phyloP scores from a whole-genome alignment of 1,284 basidiomycete genomes.

The Peniophora sp. region DNA sequence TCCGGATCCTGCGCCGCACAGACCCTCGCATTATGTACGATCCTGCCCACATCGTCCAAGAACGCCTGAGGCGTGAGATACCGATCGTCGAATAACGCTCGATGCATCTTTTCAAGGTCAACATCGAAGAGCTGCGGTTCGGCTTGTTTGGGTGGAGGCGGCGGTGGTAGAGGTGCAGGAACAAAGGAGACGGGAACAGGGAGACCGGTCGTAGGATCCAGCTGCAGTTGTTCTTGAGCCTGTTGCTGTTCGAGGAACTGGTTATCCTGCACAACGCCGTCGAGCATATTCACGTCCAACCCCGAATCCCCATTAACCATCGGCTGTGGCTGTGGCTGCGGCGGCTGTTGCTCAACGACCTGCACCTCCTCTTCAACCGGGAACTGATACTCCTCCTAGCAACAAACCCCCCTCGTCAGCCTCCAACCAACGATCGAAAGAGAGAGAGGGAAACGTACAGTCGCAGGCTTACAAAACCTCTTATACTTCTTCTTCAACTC shows the following conservation, averaged over 20 bases:
- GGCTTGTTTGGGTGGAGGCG: conserved; percentile 4
- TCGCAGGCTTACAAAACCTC: conserved; percentile 79
- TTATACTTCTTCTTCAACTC: conserved; percentile 94
- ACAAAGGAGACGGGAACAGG: no score
- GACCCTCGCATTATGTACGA: conserved; percentile 81
- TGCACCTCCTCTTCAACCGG: not conserved
- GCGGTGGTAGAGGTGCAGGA: conserved; percentile 1
- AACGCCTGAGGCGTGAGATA: conserved; percentile 89
- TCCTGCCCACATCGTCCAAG: conserved; percentile 81
- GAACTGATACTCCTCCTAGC: conserved; percentile 74
- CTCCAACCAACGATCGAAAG: not conserved
- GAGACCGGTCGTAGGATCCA: no score
- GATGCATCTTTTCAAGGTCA: conserved; percentile 89
- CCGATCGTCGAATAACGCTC: conserved; percentile 77
- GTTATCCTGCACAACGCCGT: no score
- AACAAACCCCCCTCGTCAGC: conserved; percentile 4
- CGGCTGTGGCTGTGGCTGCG: no score
- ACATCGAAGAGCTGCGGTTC: conserved; percentile 59
- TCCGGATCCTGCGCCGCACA: conserved; percentile 67
- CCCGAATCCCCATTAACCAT: no score
- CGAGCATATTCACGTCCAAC: no score
- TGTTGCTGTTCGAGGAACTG: no score
- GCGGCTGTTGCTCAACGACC: no score
- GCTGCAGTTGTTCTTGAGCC: no score
- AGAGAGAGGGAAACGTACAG: conserved; percentile 39